Percentiles rank a stretch among this genome's conserved stretches.
Conservation (phyloP, 371 early-diverging fungal species). For the Encephalitozoon intestinalis region DNA sequence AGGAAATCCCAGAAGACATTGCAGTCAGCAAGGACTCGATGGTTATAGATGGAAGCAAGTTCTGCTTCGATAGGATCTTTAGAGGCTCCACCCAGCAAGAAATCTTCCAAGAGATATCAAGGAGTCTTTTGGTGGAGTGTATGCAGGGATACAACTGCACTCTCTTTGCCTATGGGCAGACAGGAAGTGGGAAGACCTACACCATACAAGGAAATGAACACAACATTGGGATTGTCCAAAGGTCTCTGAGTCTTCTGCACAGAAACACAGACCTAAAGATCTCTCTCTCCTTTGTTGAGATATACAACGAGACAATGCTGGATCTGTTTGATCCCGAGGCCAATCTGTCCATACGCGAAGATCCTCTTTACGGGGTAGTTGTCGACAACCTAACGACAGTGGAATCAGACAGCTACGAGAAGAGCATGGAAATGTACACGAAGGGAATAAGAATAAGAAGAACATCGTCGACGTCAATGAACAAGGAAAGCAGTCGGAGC, state of each 20-base stretch:
- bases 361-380: slow-evolving; percentile 62
- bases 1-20: not conserved
- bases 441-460: slow-evolving; percentile 65
- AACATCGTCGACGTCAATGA: slow-evolving; percentile 65
- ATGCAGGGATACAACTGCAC: slow-evolving; percentile 57
- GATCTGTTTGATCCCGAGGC: slow-evolving; percentile 62
- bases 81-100: slow-evolving; percentile 34
- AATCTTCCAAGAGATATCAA: slow-evolving; percentile 29
- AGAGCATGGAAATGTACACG: slow-evolving; percentile 63
- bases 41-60: slow-evolving; percentile 10
- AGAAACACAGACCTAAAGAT: slow-evolving; percentile 7
- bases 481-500: slow-evolving; percentile 65
- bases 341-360: slow-evolving; percentile 63
- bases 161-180: slow-evolving; percentile 62
- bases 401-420: slow-evolving; percentile 61
- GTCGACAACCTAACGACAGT: slow-evolving; percentile 63
- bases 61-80: slow-evolving; percentile 40
- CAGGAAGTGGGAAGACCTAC: slow-evolving; percentile 62
- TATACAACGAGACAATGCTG: slow-evolving; percentile 67
- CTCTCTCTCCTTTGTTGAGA: slow-evolving; percentile 65
- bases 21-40: slow-evolving; percentile 12
- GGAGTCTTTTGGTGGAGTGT: slow-evolving; percentile 28
- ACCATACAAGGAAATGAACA: slow-evolving; percentile 59
- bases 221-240: slow-evolving; percentile 53
- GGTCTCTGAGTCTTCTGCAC: slow-evolving; percentile 40